A percentile compares a stretch with the other conserved stretches of the same genome.
phyloP scores from a whole-genome alignment of 768 basidiomycete species.

The Mycena pura region DNA sequence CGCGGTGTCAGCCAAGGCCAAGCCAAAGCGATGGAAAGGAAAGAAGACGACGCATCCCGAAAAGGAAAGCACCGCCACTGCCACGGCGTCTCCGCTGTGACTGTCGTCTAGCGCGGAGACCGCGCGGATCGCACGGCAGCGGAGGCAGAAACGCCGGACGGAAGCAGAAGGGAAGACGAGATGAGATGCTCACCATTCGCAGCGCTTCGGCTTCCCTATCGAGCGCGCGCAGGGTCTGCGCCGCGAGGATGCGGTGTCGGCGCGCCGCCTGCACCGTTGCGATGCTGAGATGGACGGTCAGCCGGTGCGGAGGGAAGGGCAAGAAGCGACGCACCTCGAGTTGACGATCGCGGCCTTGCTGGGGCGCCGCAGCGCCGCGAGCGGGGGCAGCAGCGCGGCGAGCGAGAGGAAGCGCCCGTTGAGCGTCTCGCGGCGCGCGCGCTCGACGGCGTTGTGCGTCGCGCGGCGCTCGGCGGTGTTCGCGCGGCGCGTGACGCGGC shows the following conservation, averaged over 20 bases:
- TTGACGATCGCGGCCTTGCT: slow-evolving; percentile 82
- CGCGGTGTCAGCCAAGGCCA: not conserved
- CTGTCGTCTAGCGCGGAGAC: not conserved
- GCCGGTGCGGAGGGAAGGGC: not conserved
- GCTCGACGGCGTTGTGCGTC: slow-evolving; percentile 97
- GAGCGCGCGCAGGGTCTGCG: slow-evolving; percentile 30
- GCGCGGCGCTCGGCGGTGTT: slow-evolving; percentile 97
- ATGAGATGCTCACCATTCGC: slow-evolving; percentile 6
- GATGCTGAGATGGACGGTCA: slow-evolving; percentile 49
- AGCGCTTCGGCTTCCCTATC: slow-evolving; percentile 10
- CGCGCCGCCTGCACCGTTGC: slow-evolving; percentile 65
- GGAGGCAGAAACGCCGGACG: not conserved
- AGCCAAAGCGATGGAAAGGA: not conserved
- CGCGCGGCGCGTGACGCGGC: slow-evolving; percentile 86
- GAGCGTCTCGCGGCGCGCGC: slow-evolving; percentile 89
- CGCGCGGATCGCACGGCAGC: not conserved
- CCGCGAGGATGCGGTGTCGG: slow-evolving; percentile 67
- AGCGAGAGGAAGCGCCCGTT: slow-evolving; percentile 74
- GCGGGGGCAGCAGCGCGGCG: slow-evolving; percentile 71
- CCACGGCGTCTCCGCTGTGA: too few relatives aligned
- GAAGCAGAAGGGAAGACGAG: not conserved
- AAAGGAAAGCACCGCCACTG: not conserved
- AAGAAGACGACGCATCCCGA: not conserved
- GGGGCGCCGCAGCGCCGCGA: slow-evolving; percentile 71
- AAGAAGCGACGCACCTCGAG: slow-evolving; percentile 37